These are phyloP conservation scores for Daldinia bambusicola DNA, from an alignment of 495 filamentous ascomycete species.

Conservation along the genomic window DNA sequence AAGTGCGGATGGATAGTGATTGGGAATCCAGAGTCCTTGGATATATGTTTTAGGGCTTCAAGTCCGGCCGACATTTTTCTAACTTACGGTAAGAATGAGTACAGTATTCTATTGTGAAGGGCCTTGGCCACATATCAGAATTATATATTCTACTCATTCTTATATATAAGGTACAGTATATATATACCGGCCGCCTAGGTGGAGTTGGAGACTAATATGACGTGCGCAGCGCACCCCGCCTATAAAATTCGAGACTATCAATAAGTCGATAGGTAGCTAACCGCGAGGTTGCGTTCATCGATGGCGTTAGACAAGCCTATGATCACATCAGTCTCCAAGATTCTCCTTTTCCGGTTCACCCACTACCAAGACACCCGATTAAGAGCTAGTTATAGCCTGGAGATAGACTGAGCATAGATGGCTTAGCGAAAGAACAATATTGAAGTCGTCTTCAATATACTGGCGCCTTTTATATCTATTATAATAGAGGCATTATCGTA, in stretches of 20 bases:
- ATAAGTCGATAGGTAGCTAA: slow-evolving; percentile 30
- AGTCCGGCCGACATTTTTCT: slow-evolving; percentile 46
- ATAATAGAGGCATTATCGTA: too few relatives aligned
- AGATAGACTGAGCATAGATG: too few relatives aligned
- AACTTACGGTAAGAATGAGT: neutral
- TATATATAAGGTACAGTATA: slow-evolving; percentile 8
- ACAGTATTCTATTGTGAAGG: neutral
- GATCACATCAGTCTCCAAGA: slow-evolving; percentile 35
- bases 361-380: slow-evolving; percentile 17
- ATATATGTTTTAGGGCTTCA: slow-evolving; percentile 51
- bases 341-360: neutral
- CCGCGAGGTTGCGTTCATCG: slow-evolving; percentile 26
- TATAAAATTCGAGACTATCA: slow-evolving; percentile 14
- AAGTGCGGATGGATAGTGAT: slow-evolving; percentile 68
- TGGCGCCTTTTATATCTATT: neutral
- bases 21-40: slow-evolving; percentile 52
- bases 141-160: slow-evolving; percentile 1
- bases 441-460: neutral
- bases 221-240: slow-evolving; percentile 31
- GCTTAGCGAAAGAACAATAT: neutral
- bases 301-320: slow-evolving; percentile 29
- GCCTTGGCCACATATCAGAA: neutral
- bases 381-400: neutral
- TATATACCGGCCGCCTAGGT: neutral
- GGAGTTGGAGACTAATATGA: slow-evolving; percentile 41